phyloP scores from a whole-genome alignment of 2,329 filamentous ascomycete species.

The Nothophaeocryptopus gaeumannii region DNA sequence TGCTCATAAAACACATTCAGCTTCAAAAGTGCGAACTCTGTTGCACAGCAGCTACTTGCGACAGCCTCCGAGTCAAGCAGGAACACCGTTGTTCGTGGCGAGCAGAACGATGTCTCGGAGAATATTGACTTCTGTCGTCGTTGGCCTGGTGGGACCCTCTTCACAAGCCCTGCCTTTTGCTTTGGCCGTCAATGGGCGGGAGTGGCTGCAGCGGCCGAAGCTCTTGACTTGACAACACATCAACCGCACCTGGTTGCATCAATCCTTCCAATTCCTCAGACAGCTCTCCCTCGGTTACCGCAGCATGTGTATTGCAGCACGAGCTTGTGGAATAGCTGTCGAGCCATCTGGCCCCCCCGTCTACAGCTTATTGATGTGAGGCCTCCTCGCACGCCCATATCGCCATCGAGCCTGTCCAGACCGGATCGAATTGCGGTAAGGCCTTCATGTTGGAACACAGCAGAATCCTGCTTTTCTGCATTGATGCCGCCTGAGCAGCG shows the following conservation, averaged over 20 bases:
- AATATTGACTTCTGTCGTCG: slow-evolving; percentile 7
- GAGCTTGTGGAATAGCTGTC: slow-evolving; percentile 16
- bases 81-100: slow-evolving; percentile 3
- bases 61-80: slow-evolving; percentile 3
- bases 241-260: slow-evolving; percentile 13
- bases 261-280: slow-evolving; percentile 9
- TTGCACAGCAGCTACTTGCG: slow-evolving; percentile 3
- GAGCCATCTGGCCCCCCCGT: neutral
- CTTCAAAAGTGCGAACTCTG: slow-evolving; percentile 11
- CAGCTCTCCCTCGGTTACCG: slow-evolving; percentile 24
- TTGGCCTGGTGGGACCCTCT: slow-evolving; percentile 7
- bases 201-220: slow-evolving; percentile 25
- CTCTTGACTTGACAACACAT: slow-evolving; percentile 30
- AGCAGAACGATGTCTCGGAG: neutral
- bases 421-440: neutral
- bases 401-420: neutral
- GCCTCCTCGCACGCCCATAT: slow-evolving; percentile 5
- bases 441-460: slow-evolving; percentile 4
- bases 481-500: slow-evolving; percentile 10
- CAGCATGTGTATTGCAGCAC: slow-evolving; percentile 19
- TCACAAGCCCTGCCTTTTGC: neutral
- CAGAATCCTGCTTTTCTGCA: slow-evolving; percentile 18
- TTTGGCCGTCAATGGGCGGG: slow-evolving; percentile 10
- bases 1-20: slow-evolving; percentile 2
- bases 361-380: slow-evolving; percentile 1